Percentiles rank a stretch among this genome's conserved stretches.
These are phyloP conservation scores for Lipomyces mesembrius DNA, from an alignment of 805 yeast species.

Conservation along the genomic window DNA sequence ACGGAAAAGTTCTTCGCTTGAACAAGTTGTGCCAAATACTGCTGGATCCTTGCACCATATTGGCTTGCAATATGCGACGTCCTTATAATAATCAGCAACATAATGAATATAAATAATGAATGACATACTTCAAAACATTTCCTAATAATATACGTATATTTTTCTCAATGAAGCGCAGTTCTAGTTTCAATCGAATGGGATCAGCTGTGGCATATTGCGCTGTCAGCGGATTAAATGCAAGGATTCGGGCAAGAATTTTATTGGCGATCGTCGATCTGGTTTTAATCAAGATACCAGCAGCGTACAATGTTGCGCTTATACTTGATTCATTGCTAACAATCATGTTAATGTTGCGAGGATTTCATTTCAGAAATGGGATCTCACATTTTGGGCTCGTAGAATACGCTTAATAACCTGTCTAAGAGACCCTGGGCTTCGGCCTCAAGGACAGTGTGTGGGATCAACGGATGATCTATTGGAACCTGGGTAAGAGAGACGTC, in stretches of 20 bases:
- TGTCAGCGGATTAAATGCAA: constrained; percentile 56
- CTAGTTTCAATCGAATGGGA: constrained; percentile 47
- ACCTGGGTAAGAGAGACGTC: constrained; percentile 58
- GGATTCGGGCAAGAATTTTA: constrained; percentile 61
- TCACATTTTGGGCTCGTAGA: constrained; percentile 60
- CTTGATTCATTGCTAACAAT: constrained; percentile 50
- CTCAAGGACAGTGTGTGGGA: constrained; percentile 60
- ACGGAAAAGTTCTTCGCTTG: constrained; percentile 35
- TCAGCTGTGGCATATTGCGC: constrained; percentile 32
- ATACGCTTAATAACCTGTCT: constrained; percentile 62
- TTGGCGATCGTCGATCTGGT: constrained; percentile 62
- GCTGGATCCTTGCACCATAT: constrained; percentile 44
- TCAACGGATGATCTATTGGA: constrained; percentile 64
- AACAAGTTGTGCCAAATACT: constrained; percentile 42
- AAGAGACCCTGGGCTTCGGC: constrained; percentile 73
- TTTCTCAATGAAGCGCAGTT: constrained; percentile 69
- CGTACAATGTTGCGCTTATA: constrained; percentile 70
- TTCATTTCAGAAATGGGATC: constrained; percentile 7
- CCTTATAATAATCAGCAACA: constrained; percentile 11
- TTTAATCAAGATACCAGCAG: constrained; percentile 64
- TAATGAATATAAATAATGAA: not conserved
- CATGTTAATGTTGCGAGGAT: not conserved
- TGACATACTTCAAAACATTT: constrained; percentile 33
- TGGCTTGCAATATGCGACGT: constrained; percentile 44
- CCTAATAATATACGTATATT: constrained; percentile 47